Conservation (phyloP, 208 protist genomes). For the Porcisia hertigi region DNA sequence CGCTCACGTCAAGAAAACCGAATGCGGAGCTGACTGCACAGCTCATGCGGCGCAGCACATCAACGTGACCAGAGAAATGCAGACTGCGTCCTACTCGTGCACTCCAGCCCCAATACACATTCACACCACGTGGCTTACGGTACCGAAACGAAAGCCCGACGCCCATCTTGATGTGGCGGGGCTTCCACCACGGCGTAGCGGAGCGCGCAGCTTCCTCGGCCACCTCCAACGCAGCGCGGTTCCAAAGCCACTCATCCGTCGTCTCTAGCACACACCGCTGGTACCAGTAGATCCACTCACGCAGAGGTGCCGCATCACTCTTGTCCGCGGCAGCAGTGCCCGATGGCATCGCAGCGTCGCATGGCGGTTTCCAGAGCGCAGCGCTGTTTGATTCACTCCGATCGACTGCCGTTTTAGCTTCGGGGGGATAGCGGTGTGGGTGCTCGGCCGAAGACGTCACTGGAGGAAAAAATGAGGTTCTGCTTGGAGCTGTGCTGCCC, state of each 20-base stretch:
- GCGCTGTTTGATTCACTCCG: neutral
- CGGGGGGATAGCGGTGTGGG: neutral
- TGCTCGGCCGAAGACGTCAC: neutral
- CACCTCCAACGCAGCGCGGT: constrained; percentile 21
- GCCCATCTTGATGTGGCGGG: constrained; percentile 61
- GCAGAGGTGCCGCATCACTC: neutral
- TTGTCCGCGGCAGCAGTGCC: neutral
- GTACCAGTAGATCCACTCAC: constrained; percentile 28
- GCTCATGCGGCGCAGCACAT: constrained; percentile 73
- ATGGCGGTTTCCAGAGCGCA: neutral
- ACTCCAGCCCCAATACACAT: constrained; percentile 72
- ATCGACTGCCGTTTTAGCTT: neutral
- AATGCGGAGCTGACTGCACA: constrained; percentile 58
- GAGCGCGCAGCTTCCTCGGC: constrained; percentile 13
- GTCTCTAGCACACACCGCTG: constrained; percentile 28
- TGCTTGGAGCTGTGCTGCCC: neutral
- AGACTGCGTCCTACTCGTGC: constrained; percentile 45
- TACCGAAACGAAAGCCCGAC: constrained; percentile 68
- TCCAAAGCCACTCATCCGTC: constrained; percentile 36
- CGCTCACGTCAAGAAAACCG: constrained; percentile 45
- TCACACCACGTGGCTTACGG: constrained; percentile 68
- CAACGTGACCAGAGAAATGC: constrained; percentile 60
- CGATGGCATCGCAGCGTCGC: neutral
- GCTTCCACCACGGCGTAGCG: constrained; percentile 38
- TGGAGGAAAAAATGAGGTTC: neutral